Conservation (phyloP, 768 basidiomycete species). For the Basidioascus undulatus region DNA sequence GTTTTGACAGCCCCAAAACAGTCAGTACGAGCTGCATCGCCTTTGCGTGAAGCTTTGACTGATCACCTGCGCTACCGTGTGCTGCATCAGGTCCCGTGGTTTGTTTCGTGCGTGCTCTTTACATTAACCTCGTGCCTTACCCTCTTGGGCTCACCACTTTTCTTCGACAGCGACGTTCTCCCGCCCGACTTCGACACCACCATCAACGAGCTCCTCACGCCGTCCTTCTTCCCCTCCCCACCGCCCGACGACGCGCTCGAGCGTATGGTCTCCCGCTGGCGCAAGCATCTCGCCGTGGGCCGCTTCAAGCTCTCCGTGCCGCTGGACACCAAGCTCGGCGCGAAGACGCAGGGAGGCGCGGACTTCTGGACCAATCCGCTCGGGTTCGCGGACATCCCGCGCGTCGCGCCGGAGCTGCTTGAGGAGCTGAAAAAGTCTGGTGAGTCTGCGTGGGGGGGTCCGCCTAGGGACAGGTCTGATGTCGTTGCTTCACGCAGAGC, state of each 20-base stretch:
- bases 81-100: slow-evolving; percentile 93
- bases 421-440: slow-evolving; percentile 28
- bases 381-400: slow-evolving; percentile 7
- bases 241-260: slow-evolving; percentile 21
- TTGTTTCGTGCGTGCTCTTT: slow-evolving; percentile 34
- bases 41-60: no score
- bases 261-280: slow-evolving; percentile 46
- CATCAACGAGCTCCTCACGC: slow-evolving; percentile 25
- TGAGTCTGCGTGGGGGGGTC: no score
- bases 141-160: not conserved
- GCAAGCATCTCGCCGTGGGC: slow-evolving; percentile 39
- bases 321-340: slow-evolving; percentile 5
- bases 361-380: slow-evolving; percentile 11
- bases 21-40: no score
- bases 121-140: not conserved
- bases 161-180: slow-evolving; percentile 42
- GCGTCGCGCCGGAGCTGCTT: slow-evolving; percentile 25
- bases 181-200: slow-evolving; percentile 52
- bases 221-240: slow-evolving; percentile 31
- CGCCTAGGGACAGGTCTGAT: no score
- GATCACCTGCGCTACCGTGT: no score
- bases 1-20: slow-evolving; percentile 69
- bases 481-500: no score
- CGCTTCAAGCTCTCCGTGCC: slow-evolving; percentile 51
- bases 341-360: not conserved